A percentile compares a stretch with the other conserved stretches of the same genome.
Evolutionary conservation across 805 yeast species (phyloP).

Genomic region (Wickerhamomyces subpelliculosus): DNA sequence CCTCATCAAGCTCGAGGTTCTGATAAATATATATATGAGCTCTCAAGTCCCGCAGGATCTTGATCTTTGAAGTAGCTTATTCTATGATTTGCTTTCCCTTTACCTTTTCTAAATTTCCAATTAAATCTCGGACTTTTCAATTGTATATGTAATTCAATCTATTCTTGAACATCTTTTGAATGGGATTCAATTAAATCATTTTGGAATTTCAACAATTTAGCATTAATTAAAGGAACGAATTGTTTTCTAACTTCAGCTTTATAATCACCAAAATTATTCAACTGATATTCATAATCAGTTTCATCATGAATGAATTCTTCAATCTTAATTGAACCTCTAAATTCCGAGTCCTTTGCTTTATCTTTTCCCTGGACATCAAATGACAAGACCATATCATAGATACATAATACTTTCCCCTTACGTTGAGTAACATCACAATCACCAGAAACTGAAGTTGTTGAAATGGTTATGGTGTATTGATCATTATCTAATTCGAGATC

Average conservation of each 20-base stretch:
- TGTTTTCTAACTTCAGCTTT: slow-evolving; percentile 33
- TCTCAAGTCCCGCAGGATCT: too few relatives aligned
- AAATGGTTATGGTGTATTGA: slow-evolving; percentile 25
- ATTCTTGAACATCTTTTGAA: slow-evolving; percentile 55
- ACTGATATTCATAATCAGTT: slow-evolving; percentile 55
- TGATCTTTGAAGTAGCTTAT: too few relatives aligned
- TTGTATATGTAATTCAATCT: not conserved
- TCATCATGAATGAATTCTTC: slow-evolving; percentile 78
- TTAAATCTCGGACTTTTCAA: too few relatives aligned
- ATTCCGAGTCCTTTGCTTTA: slow-evolving; percentile 24
- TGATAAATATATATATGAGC: too few relatives aligned
- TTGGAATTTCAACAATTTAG: slow-evolving; percentile 52
- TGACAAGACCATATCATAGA: slow-evolving; percentile 56
- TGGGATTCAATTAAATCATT: slow-evolving; percentile 54
- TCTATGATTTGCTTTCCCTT: too few relatives aligned
- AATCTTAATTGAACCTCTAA: slow-evolving; percentile 39
- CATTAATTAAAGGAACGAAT: slow-evolving; percentile 45
- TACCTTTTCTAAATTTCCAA: too few relatives aligned
- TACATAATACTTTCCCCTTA: slow-evolving; percentile 73
- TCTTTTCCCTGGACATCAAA: slow-evolving; percentile 37
- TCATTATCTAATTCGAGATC: slow-evolving; percentile 17
- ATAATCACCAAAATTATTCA: slow-evolving; percentile 34
- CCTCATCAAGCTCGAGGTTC: too few relatives aligned
- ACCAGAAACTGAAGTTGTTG: slow-evolving; percentile 44
- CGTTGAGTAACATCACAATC: slow-evolving; percentile 82